Evolutionary conservation across 768 basidiomycete species (phyloP).

Genomic region (Tylopilus balloui): DNA sequence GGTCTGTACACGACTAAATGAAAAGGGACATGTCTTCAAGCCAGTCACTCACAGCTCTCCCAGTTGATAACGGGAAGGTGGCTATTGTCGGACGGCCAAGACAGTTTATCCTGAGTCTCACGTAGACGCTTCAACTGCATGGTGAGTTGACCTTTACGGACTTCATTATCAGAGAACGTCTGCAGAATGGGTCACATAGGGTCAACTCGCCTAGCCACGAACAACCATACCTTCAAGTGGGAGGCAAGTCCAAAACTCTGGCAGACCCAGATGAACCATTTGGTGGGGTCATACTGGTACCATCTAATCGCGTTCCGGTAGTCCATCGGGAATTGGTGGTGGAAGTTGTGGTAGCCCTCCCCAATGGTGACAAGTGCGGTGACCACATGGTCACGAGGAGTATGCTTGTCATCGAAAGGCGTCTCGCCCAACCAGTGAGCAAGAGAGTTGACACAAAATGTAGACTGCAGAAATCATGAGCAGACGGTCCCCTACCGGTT

Average conservation of each 20-base stretch:
- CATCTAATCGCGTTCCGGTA: conserved; percentile 93
- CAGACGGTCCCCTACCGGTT: not conserved
- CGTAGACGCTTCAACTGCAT: conserved; percentile 90
- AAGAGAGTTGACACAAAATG: conserved; percentile 95
- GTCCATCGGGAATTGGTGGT: conserved; percentile 96
- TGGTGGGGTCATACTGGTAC: conserved; percentile 90
- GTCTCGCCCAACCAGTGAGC: conserved; percentile 94
- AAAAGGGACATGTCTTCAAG: not conserved
- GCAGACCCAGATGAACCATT: conserved; percentile 73
- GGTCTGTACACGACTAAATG: conserved; percentile 44
- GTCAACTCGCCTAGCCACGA: not conserved
- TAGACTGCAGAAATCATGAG: conserved; percentile 54
- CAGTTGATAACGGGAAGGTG: conserved; percentile 80
- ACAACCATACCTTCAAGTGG: conserved; percentile 47
- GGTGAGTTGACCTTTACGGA: conserved; percentile 84
- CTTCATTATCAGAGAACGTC: conserved; percentile 65
- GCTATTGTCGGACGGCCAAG: conserved; percentile 74
- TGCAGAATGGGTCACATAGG: conserved; percentile 3
- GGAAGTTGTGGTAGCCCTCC: conserved; percentile 98
- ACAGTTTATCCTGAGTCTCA: conserved; percentile 66
- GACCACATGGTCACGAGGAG: conserved; percentile 83
- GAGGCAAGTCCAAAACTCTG: conserved; percentile 46
- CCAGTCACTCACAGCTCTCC: conserved; percentile 66
- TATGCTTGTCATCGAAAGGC: conserved; percentile 94
- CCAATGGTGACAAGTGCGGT: conserved; percentile 90